Percentiles rank a stretch among this genome's conserved stretches.
phyloP scores from a whole-genome alignment of 495 filamentous ascomycete genomes.

The Penicillium fimorum region DNA sequence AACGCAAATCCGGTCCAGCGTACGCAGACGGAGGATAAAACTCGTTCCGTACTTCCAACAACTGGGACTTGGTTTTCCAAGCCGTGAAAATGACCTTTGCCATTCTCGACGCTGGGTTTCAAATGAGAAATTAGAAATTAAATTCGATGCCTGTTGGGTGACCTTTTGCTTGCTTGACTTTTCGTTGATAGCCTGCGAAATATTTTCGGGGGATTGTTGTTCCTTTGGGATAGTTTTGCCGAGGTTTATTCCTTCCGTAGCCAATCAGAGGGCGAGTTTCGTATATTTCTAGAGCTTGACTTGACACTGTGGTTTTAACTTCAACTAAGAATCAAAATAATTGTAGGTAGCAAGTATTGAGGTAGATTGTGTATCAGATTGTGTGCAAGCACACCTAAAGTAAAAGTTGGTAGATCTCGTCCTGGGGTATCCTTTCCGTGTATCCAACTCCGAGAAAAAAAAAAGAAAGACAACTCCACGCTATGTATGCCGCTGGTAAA shows the following conservation, averaged over 20 bases:
- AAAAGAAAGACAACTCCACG: conserved; percentile 32
- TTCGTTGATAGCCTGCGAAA: conserved; percentile 12
- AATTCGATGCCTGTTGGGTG: not conserved
- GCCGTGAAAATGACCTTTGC: conserved; percentile 76
- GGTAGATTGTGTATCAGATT: conserved; percentile 1
- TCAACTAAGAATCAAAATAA: not conserved
- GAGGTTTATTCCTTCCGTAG: not conserved
- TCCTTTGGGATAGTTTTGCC: conserved; percentile 14
- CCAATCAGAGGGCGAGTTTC: conserved; percentile 10
- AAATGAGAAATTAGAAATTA: not conserved
- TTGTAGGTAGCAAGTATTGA: not conserved
- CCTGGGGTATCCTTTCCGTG: conserved; percentile 35
- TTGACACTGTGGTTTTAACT: not conserved
- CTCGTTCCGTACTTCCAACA: conserved; percentile 62
- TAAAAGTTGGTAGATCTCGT: conserved; percentile 10
- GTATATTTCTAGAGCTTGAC: not conserved
- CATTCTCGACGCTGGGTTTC: conserved; percentile 43
- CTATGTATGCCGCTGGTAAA: conserved; percentile 42
- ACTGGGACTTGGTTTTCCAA: conserved; percentile 66
- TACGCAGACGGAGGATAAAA: conserved; percentile 57
- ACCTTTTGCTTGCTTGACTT: not conserved
- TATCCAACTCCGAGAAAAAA: conserved; percentile 16
- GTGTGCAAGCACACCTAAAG: conserved; percentile 6
- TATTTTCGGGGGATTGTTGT: conserved; percentile 20
- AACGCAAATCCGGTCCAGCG: conserved; percentile 39